These are phyloP conservation scores for Apiotrichum domesticum DNA, from an alignment of 1,284 basidiomycete genomes.

Conservation along the genomic window DNA sequence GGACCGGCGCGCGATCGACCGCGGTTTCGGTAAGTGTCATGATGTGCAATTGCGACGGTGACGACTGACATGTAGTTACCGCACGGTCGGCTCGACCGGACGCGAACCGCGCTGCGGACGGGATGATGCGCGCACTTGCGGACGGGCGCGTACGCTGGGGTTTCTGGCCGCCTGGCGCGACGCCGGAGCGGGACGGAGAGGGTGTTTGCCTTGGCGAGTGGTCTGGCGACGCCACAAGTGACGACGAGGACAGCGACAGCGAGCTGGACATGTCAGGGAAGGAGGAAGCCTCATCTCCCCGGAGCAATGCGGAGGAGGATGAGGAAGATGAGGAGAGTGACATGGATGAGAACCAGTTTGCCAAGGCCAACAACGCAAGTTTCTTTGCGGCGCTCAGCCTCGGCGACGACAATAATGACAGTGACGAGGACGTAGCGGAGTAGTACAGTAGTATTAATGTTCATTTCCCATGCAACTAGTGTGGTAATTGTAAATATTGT, in stretches of 20 bases:
- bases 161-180: conserved; percentile 60
- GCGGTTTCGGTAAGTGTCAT: conserved; percentile 54
- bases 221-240: background rate
- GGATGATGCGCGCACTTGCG: conserved; percentile 70
- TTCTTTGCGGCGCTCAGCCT: conserved; percentile 15
- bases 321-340: background rate
- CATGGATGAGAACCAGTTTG: conserved; percentile 1
- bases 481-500: too few species aligned
- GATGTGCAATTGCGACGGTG: too few species aligned
- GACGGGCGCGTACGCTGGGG: conserved; percentile 76
- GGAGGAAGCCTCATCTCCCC: too few species aligned
- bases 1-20: conserved; percentile 65
- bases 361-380: conserved; percentile 9
- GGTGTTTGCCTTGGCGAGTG: conserved; percentile 9
- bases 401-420: background rate
- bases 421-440: background rate
- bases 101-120: conserved; percentile 80
- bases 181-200: background rate
- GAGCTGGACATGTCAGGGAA: too few species aligned
- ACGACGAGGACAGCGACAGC: background rate
- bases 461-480: too few species aligned
- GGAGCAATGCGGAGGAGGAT: too few species aligned
- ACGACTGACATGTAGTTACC: conserved; percentile 51
- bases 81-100: conserved; percentile 84
- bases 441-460: too few species aligned